Evolutionary conservation across 441 rosid genomes (phyloP).

Genomic region (Macaranga tanarius): DNA sequence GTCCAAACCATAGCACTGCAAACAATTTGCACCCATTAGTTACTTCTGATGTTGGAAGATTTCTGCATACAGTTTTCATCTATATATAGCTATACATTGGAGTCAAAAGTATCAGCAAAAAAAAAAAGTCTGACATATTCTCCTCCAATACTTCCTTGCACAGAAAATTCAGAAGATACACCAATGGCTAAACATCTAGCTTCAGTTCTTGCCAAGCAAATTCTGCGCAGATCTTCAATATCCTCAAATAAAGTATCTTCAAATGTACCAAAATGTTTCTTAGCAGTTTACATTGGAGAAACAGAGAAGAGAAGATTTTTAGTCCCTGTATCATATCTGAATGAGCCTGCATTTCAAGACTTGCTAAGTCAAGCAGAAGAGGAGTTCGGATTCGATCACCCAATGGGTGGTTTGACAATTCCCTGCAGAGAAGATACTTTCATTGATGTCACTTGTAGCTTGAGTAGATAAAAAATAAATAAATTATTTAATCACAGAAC

Average conservation of each 20-base stretch:
- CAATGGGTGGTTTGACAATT: constrained; percentile 57
- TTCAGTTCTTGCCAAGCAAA: constrained; percentile 17
- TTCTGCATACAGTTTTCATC: too few species aligned
- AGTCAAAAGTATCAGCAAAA: constrained; percentile 1
- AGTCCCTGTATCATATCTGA: constrained; percentile 37
- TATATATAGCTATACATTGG: constrained; percentile 3
- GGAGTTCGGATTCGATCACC: constrained; percentile 53
- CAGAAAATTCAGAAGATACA: neutral
- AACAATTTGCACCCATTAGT: neutral
- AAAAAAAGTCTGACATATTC: neutral
- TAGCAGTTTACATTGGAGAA: constrained; percentile 51
- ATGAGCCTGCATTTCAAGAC: constrained; percentile 35
- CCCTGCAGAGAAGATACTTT: constrained; percentile 61
- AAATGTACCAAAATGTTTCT: constrained; percentile 39
- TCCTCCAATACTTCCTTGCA: neutral
- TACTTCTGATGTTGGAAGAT: too few species aligned
- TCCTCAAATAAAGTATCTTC: neutral
- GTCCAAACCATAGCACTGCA: neutral
- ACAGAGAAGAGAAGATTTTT: constrained; percentile 36
- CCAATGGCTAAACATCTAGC: neutral
- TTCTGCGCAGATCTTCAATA: constrained; percentile 16
- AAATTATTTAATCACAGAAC: neutral
- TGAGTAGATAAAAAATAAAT: constrained; percentile 4
- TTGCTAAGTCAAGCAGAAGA: constrained; percentile 34
- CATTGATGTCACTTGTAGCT: constrained; percentile 35